A percentile compares a stretch with the other conserved stretches of the same genome.
These are phyloP conservation scores for Daedaleopsis sinensis DNA, from an alignment of 768 basidiomycete genomes.

Conservation along the genomic window DNA sequence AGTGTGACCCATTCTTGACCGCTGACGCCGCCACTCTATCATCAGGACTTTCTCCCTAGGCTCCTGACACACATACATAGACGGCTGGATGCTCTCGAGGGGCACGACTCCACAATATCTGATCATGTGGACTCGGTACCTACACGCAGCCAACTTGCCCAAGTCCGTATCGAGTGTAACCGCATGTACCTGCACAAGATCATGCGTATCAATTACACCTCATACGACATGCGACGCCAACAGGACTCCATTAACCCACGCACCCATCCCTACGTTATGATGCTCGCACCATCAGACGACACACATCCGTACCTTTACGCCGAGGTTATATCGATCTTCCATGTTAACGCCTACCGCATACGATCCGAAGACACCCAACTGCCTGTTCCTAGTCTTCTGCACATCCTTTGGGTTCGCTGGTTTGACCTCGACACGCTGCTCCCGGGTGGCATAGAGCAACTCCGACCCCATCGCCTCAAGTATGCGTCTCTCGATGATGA, in stretches of 20 bases:
- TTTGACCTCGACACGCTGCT: slow-evolving; percentile 33
- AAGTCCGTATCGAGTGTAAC: slow-evolving; percentile 24
- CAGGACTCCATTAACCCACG: slow-evolving; percentile 46
- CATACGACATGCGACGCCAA: slow-evolving; percentile 42
- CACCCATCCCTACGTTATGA: slow-evolving; percentile 38
- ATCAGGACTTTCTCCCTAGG: not conserved
- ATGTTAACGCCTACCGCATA: slow-evolving; percentile 28
- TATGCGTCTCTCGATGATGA: slow-evolving; percentile 37
- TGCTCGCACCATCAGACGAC: slow-evolving; percentile 15
- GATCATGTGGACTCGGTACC: too few relatives aligned
- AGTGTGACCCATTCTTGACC: not conserved
- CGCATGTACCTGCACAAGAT: slow-evolving; percentile 31
- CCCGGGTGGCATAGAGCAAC: slow-evolving; percentile 27
- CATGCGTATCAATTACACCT: slow-evolving; percentile 42
- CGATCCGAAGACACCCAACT: too few relatives aligned
- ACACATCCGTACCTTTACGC: slow-evolving; percentile 34
- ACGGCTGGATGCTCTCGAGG: not conserved
- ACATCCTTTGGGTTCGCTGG: slow-evolving; percentile 46
- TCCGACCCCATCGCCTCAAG: slow-evolving; percentile 38
- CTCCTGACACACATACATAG: not conserved
- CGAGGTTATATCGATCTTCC: slow-evolving; percentile 30
- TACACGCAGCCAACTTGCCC: not conserved
- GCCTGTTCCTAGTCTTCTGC: slow-evolving; percentile 19
- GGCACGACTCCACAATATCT: not conserved
- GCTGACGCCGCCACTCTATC: not conserved